Base-by-base conservation (phyloP, 2,329 filamentous ascomycete genomes). In the Alternaria tenuissima region DNA sequence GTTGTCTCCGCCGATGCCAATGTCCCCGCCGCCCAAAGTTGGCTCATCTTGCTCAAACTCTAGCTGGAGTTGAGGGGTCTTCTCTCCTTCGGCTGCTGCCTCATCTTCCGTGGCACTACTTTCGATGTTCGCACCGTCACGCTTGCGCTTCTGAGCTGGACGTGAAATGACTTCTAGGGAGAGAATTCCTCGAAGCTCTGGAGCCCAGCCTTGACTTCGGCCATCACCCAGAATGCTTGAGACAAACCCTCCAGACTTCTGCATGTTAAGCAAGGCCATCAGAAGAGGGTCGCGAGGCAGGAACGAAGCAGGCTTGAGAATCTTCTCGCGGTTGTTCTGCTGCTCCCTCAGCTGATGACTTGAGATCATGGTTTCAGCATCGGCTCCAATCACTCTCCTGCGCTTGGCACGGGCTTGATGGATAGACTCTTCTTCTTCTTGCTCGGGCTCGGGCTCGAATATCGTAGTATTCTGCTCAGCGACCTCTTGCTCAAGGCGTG, bases 111-210 rank as follows among this genome's bases (percentile, higher is more conserved):
- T 88, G 64, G 85, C 87, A 22, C 90, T 91, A 64, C 95, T 86
- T 72, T 94, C 93, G 44, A 91, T 91, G 65, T 95, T 88, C 24
- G 91, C 93, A 70, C 90, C 93, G 73, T 97, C 93, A 43, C 95
- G 89, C 85, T 99, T 99, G 60, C 95, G 88, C 86, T 98, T 99
- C 62, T 96, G 93, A 59, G 89, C 90, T 42, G 89, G 86, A 58
- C 88, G 88, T 62, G 89, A 89, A 16, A 96, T 86, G 14, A 92
- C 86, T 66, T 96, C 92, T 42, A 97, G 83, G 1, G 93, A 96
- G n/a, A 98, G 83, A 71, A 99, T 88, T n/a, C 91, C 93, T 61
- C 92, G 90, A 20, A 99, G 85, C 80, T 99, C 95, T 1, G 94
- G 94, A 4, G 94, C 94, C 94, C 93, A 97, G 42, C 87, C 88